These are phyloP conservation scores for Daldinia grandis DNA, from an alignment of 495 filamentous ascomycete species.

Conservation along the genomic window DNA sequence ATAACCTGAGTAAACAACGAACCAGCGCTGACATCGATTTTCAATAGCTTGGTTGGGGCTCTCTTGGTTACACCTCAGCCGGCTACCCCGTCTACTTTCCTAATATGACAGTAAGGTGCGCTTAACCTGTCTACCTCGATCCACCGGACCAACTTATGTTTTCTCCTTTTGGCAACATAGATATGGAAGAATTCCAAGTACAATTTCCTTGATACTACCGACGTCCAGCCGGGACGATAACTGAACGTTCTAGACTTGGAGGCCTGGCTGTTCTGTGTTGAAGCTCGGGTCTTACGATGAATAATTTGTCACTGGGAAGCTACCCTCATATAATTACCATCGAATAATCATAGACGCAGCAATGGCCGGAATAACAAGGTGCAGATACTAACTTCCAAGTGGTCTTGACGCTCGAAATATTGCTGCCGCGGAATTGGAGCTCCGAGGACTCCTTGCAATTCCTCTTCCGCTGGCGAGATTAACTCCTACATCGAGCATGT, in stretches of 20 bases:
- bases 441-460: slow-evolving; percentile 20
- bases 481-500: background rate
- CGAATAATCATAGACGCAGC: background rate
- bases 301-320: background rate
- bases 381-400: background rate
- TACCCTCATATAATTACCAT: slow-evolving; percentile 8
- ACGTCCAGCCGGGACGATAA: slow-evolving; percentile 20
- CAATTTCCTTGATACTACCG: slow-evolving; percentile 36
- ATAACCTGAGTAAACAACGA: slow-evolving; percentile 13
- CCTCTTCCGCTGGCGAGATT: slow-evolving; percentile 12
- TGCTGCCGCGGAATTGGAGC: slow-evolving; percentile 19
- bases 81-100: slow-evolving; percentile 30
- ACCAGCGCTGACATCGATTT: slow-evolving; percentile 16
- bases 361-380: slow-evolving; percentile 3
- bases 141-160: slow-evolving; percentile 17
- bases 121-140: slow-evolving; percentile 16
- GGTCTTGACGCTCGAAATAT: background rate
- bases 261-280: background rate
- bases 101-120: slow-evolving; percentile 23
- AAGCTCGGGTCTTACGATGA: slow-evolving; percentile 12
- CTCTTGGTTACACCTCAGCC: slow-evolving; percentile 14
- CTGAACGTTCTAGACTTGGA: slow-evolving; percentile 33
- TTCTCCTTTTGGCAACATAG: slow-evolving; percentile 22
- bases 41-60: background rate
- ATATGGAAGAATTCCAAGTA: slow-evolving; percentile 34